Conservation (phyloP, 768 basidiomycete species). For the Astraeus odoratus region DNA sequence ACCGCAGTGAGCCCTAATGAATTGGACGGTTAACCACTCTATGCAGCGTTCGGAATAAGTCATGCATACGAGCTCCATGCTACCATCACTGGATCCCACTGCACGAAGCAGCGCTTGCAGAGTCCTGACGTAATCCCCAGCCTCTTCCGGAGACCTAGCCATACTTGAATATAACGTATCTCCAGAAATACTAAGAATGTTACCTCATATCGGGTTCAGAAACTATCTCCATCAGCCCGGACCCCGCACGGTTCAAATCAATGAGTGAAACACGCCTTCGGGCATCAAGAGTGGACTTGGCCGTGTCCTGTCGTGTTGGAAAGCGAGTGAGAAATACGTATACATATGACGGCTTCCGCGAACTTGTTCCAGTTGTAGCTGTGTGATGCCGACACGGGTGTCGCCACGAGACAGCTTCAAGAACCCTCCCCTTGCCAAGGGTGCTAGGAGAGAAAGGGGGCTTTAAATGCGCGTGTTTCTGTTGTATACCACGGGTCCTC, state of each 20-base stretch:
- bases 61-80: conserved; percentile 86
- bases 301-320: conserved; percentile 79
- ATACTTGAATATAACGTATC: neutral
- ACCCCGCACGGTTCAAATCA: conserved; percentile 88
- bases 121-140: conserved; percentile 75
- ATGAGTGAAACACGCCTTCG: conserved; percentile 51
- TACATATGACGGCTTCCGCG: conserved; percentile 7
- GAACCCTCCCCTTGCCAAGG: conserved; percentile 65
- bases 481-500: conserved; percentile 3
- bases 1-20: conserved; percentile 80
- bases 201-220: conserved; percentile 86
- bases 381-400: conserved; percentile 71
- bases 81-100: conserved; percentile 86
- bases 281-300: conserved; percentile 65
- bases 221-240: conserved; percentile 91
- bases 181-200: neutral
- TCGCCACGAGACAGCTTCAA: conserved; percentile 39
- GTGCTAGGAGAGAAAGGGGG: conserved; percentile 41
- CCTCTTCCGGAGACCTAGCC: conserved; percentile 75
- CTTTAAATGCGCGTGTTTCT: neutral
- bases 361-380: conserved; percentile 95
- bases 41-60: neutral
- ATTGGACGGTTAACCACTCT: conserved; percentile 6
- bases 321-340: conserved; percentile 1
- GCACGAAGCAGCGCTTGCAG: conserved; percentile 77